Evolutionary conservation across 208 protist species (phyloP).

Genomic region (Leptomonas pyrrhocoris): DNA sequence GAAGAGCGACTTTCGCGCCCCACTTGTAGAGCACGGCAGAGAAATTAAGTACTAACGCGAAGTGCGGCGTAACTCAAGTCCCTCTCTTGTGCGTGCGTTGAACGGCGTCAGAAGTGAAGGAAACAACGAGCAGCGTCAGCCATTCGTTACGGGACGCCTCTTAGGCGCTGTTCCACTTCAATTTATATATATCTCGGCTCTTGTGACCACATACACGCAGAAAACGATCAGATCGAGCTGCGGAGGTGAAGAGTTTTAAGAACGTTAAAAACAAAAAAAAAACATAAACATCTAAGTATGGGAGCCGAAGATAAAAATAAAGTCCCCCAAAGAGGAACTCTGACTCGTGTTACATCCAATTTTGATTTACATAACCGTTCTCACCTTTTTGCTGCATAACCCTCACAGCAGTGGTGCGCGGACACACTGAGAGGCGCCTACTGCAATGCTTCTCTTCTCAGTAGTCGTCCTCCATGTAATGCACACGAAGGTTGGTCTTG

Average conservation of each 20-base stretch:
- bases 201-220: background rate
- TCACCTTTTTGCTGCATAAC: too few relatives aligned
- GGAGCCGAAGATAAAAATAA: background rate
- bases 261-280: background rate
- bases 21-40: too few relatives aligned
- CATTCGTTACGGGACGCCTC: too few relatives aligned
- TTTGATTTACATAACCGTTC: too few relatives aligned
- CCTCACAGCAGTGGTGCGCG: too few relatives aligned
- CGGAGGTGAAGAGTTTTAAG: background rate
- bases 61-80: too few relatives aligned
- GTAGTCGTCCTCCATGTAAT: constrained; percentile 47
- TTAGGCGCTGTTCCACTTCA: background rate
- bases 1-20: too few relatives aligned
- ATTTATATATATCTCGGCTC: background rate
- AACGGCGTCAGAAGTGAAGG: background rate
- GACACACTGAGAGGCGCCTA: background rate
- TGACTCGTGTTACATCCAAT: background rate
- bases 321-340: too few relatives aligned
- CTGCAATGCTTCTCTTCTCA: constrained; percentile 19
- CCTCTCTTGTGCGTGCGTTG: too few relatives aligned
- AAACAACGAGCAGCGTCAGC: background rate
- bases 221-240: background rate
- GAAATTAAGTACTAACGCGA: too few relatives aligned
- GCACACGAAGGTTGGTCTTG: constrained; percentile 71
- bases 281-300: background rate